Evolutionary conservation across 192 early-diverging fungal species (phyloP).

Genomic region (Dissophora ornata): DNA sequence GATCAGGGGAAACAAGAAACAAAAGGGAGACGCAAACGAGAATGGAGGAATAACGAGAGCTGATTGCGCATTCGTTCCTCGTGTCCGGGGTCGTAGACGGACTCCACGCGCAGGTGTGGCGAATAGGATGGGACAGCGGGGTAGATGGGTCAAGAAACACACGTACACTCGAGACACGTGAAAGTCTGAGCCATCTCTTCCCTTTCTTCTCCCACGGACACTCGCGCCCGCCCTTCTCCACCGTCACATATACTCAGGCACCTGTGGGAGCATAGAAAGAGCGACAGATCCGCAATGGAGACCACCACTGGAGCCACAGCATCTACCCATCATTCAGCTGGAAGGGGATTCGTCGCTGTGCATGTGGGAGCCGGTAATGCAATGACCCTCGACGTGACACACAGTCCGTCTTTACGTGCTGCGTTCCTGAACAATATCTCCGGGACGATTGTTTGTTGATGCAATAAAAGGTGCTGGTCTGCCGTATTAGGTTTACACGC

Average conservation of each 20-base stretch:
- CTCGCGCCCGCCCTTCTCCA: background rate
- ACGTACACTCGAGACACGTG: background rate
- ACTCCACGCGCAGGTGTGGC: slow-evolving; percentile 6
- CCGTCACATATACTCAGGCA: no score
- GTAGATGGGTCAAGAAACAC: background rate
- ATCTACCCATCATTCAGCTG: no score
- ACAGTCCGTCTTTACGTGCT: slow-evolving; percentile 1
- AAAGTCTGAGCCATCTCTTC: no score
- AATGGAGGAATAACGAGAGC: no score
- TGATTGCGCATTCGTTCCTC: no score
- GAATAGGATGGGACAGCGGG: slow-evolving; percentile 22
- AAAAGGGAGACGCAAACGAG: slow-evolving; percentile 13
- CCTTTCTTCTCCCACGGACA: background rate
- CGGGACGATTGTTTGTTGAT: no score
- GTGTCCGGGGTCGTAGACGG: slow-evolving; percentile 9
- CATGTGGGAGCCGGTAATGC: slow-evolving; percentile 63
- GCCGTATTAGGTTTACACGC: slow-evolving; percentile 33
- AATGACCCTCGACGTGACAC: background rate
- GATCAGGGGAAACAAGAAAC: background rate
- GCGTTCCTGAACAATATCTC: no score
- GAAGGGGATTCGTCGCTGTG: slow-evolving; percentile 63
- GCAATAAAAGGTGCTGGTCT: background rate
- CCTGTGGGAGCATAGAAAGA: no score
- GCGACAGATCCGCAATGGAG: no score
- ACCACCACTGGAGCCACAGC: no score